A percentile compares a stretch with the other conserved stretches of the same genome.
Evolutionary conservation across 805 yeast species (phyloP).

Genomic region (Scheffersomyces amazonensis): DNA sequence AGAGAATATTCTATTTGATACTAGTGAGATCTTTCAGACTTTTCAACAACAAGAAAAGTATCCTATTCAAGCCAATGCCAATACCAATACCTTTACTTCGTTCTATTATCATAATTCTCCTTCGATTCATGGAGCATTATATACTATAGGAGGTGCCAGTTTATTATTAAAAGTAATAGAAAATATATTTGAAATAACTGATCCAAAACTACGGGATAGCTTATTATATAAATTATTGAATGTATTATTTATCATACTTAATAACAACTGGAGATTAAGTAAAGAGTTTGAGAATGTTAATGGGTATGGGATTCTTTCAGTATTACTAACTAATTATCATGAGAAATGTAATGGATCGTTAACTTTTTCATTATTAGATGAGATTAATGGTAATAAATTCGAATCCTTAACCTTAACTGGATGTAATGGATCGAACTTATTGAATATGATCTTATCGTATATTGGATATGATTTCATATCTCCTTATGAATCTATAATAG

Average conservation of each 20-base stretch:
- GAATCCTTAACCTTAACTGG: slow-evolving; percentile 4
- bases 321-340: slow-evolving; percentile 49
- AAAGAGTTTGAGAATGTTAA: slow-evolving; percentile 58
- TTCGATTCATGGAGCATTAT: slow-evolving; percentile 30
- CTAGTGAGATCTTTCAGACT: slow-evolving; percentile 9
- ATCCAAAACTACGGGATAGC: slow-evolving; percentile 12
- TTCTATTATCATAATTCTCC: slow-evolving; percentile 17
- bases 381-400: slow-evolving; percentile 5
- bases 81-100: slow-evolving; percentile 2
- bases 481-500: slow-evolving; percentile 55
- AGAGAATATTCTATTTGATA: slow-evolving; percentile 19
- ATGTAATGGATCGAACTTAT: slow-evolving; percentile 22
- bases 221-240: slow-evolving; percentile 32
- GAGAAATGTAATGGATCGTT: slow-evolving; percentile 13
- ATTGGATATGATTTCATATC: slow-evolving; percentile 54
- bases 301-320: slow-evolving; percentile 59
- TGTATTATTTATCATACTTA: slow-evolving; percentile 41
- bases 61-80: neutral
- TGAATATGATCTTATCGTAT: slow-evolving; percentile 47
- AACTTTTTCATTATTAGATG: slow-evolving; percentile 7
- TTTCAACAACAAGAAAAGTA: slow-evolving; percentile 1
- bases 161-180: slow-evolving; percentile 47
- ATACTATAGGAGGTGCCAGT: slow-evolving; percentile 52
- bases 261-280: slow-evolving; percentile 47
- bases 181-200: slow-evolving; percentile 21